Percentiles rank a stretch among this genome's conserved stretches.
These are phyloP conservation scores for Hypomontagnella monticulosa DNA, from an alignment of 495 filamentous ascomycete genomes.

Conservation along the genomic window DNA sequence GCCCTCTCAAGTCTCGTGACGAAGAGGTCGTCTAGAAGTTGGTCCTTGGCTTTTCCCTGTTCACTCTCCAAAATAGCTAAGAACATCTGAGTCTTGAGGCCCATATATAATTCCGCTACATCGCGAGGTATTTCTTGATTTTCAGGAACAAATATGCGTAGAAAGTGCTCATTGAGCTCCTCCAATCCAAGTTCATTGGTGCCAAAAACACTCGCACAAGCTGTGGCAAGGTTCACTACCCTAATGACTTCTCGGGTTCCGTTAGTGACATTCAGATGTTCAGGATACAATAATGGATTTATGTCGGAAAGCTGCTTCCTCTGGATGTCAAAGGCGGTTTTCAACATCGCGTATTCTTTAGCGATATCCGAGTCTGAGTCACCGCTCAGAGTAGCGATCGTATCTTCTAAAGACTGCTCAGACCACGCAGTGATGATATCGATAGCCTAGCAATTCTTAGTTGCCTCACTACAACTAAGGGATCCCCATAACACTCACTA, in stretches of 20 bases:
- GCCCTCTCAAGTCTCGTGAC: conserved; percentile 72
- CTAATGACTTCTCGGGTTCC: conserved; percentile 72
- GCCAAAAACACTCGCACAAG: conserved; percentile 83
- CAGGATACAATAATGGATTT: conserved; percentile 73
- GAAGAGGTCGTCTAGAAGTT: conserved; percentile 78
- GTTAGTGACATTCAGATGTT: conserved; percentile 72
- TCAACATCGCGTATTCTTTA: conserved; percentile 82
- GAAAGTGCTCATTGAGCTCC: conserved; percentile 84
- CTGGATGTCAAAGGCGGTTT: conserved; percentile 81
- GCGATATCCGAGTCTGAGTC: conserved; percentile 77
- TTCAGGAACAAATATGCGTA: conserved; percentile 84
- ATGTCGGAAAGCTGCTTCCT: conserved; percentile 80
- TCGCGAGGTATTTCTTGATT: conserved; percentile 75
- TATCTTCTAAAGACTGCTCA: conserved; percentile 64
- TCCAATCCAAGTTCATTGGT: conserved; percentile 83
- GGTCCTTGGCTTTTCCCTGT: conserved; percentile 69
- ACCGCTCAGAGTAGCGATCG: conserved; percentile 73
- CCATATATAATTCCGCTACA: conserved; percentile 76
- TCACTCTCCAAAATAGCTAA: conserved; percentile 69
- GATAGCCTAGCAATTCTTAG: conserved; percentile 48
- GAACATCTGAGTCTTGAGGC: conserved; percentile 88
- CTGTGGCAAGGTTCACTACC: conserved; percentile 87
- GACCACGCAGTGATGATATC: conserved; percentile 57
- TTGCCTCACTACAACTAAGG: not conserved
- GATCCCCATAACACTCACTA: conserved; percentile 38